Conservation (phyloP, 2,329 filamentous ascomycete species). For the Cryphonectria parasitica region DNA sequence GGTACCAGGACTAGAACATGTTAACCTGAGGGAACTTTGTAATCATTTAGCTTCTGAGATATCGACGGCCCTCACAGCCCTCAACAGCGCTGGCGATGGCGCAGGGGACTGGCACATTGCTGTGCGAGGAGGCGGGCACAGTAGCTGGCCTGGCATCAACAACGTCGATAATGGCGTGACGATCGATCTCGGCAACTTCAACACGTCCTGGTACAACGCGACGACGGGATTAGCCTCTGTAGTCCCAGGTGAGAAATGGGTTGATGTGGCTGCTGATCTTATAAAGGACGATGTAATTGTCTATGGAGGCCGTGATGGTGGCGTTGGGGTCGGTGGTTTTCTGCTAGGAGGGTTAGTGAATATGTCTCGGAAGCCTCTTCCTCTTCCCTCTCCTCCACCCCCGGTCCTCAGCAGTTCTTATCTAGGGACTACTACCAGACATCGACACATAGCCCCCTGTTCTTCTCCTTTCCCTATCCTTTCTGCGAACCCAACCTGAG, state of each 20-base stretch:
- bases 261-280: slow-evolving; percentile 7
- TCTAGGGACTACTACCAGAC: background rate
- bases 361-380: background rate
- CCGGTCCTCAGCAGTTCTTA: background rate
- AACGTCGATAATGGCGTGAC: slow-evolving; percentile 49
- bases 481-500: background rate
- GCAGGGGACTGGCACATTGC: slow-evolving; percentile 45
- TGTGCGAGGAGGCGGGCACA: slow-evolving; percentile 55
- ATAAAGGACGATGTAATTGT: slow-evolving; percentile 9
- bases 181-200: slow-evolving; percentile 45
- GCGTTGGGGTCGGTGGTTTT: slow-evolving; percentile 16
- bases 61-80: slow-evolving; percentile 29
- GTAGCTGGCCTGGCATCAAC: slow-evolving; percentile 45
- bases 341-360: slow-evolving; percentile 11
- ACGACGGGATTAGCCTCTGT: slow-evolving; percentile 24
- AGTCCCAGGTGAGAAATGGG: slow-evolving; percentile 13
- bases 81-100: slow-evolving; percentile 29
- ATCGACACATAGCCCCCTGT: background rate
- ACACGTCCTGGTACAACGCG: slow-evolving; percentile 26
- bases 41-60: slow-evolving; percentile 32
- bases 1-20: background rate
- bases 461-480: background rate
- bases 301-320: slow-evolving; percentile 18
- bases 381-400: background rate
- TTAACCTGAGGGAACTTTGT: background rate